Conservation (phyloP, 805 yeast species). For the Starmerella stigmatis region DNA sequence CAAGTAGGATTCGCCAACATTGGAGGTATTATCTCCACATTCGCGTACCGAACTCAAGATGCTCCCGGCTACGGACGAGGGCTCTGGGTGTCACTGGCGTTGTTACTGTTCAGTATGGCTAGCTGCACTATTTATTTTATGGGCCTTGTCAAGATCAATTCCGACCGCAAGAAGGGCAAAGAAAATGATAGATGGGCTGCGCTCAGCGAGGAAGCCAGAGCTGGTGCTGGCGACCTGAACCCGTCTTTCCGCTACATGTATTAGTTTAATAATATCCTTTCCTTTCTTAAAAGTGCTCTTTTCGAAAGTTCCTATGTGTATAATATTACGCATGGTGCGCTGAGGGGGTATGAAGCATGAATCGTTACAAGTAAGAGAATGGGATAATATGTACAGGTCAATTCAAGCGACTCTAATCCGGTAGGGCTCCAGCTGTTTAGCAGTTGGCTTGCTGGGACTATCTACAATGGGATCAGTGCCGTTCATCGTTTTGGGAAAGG, state of each 20-base stretch:
- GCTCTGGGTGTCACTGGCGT: slow-evolving; percentile 41
- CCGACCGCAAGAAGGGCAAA: slow-evolving; percentile 23
- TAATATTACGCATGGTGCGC: no score
- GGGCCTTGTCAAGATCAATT: slow-evolving; percentile 28
- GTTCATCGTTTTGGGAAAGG: slow-evolving; percentile 85
- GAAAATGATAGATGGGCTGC: slow-evolving; percentile 24
- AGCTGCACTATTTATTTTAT: slow-evolving; percentile 32
- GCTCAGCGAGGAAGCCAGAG: slow-evolving; percentile 21
- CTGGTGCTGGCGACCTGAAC: slow-evolving; percentile 27
- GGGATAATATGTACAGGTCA: slow-evolving; percentile 9
- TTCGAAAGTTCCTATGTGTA: no score
- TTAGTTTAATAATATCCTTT: slow-evolving; percentile 7
- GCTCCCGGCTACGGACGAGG: slow-evolving; percentile 52
- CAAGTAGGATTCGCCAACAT: slow-evolving; percentile 63
- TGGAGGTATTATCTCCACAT: slow-evolving; percentile 59
- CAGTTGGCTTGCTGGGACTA: slow-evolving; percentile 60
- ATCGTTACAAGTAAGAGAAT: neutral
- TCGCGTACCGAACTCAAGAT: slow-evolving; percentile 43
- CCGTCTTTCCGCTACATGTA: slow-evolving; percentile 29
- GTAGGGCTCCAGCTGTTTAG: slow-evolving; percentile 43
- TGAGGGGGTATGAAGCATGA: no score
- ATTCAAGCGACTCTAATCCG: slow-evolving; percentile 30
- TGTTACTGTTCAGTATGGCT: slow-evolving; percentile 36
- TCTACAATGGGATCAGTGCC: slow-evolving; percentile 84
- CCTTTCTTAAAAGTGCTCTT: neutral